Base-by-base conservation (phyloP, 2,329 filamentous ascomycete genomes). In the Aspergillus sp. region DNA sequence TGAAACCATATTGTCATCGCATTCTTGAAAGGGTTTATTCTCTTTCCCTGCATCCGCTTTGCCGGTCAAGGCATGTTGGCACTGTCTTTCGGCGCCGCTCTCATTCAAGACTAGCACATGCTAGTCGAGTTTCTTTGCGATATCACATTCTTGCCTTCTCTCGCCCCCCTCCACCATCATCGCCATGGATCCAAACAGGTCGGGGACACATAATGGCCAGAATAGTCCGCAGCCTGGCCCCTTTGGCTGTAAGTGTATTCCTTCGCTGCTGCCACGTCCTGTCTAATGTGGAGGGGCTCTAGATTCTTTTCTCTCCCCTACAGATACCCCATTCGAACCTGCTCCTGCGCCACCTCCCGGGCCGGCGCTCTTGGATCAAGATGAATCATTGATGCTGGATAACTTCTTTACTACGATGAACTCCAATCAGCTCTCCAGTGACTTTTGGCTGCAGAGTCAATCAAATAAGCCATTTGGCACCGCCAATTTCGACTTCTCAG, bases 261-360 rank as follows among this genome's bases (percentile, higher is more conserved):
- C 36, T 55, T 55, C 39, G 19, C n/a, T 48, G 50, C 43, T 63
- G 48, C 60, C 39, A 23, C 36, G 43, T 23, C 10, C 30, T 21
- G 39, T 59, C 64, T 66, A 57, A 67, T 12, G 39, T 52, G 6
- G 15, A 30, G 25, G 39, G 55, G 32, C 21, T 49, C 23, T 43
- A 76, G 75, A 77, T 69, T 69, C 70, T 12, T 72, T 76, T 47
- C 70, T 75, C 54, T 65, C 70, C 1, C 63, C 71, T 38, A 69
- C 71, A 63, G 77, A 77, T 67, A 74, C 67, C 49, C 69, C 70
- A 19, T 74, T 72, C 62, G 77, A 78, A 75, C 66, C 84, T 65
- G 82, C 87, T 56, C 87, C 88, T 47, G 85, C 86, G 54, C 85
- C 86, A 51, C 85, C 87, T 9, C 84, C 84, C 2, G 88, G 88